Evolutionary conservation across 1,284 basidiomycete genomes (phyloP).

Genomic region (Cerrena zonata): DNA sequence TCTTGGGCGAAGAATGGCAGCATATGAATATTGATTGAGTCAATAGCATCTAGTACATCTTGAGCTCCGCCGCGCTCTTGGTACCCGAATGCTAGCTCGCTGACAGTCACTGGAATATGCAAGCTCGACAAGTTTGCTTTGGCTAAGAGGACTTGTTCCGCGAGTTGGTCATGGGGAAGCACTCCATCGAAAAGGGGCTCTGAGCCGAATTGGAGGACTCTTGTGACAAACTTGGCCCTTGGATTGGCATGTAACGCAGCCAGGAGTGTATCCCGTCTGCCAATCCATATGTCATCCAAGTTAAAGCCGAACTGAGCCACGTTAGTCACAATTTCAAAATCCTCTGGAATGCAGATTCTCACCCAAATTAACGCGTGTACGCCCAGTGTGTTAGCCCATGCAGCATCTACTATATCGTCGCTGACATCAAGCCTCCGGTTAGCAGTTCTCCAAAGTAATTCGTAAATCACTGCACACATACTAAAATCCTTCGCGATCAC

Average conservation of each 20-base stretch:
- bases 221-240: slow-evolving; percentile 62
- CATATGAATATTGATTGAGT: slow-evolving; percentile 67
- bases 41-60: slow-evolving; percentile 56
- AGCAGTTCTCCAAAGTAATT: slow-evolving; percentile 1
- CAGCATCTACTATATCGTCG: slow-evolving; percentile 65
- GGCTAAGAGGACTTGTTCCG: slow-evolving; percentile 46
- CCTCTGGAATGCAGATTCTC: slow-evolving; percentile 14
- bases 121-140: slow-evolving; percentile 48
- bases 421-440: slow-evolving; percentile 28
- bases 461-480: slow-evolving; percentile 27
- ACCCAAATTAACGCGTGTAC: slow-evolving; percentile 75
- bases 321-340: slow-evolving; percentile 2
- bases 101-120: slow-evolving; percentile 63
- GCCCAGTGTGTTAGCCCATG: slow-evolving; percentile 63
- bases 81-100: slow-evolving; percentile 45
- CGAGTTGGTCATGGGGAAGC: slow-evolving; percentile 47
- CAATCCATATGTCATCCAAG: slow-evolving; percentile 48
- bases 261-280: slow-evolving; percentile 50
- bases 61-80: slow-evolving; percentile 47
- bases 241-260: slow-evolving; percentile 55
- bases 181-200: slow-evolving; percentile 68
- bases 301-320: slow-evolving; percentile 55
- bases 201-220: slow-evolving; percentile 67
- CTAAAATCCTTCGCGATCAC: slow-evolving; percentile 64
- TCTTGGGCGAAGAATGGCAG: slow-evolving; percentile 64